phyloP scores from a whole-genome alignment of 306 rosid genomes.

The Pterocarpus macrocarpus region DNA sequence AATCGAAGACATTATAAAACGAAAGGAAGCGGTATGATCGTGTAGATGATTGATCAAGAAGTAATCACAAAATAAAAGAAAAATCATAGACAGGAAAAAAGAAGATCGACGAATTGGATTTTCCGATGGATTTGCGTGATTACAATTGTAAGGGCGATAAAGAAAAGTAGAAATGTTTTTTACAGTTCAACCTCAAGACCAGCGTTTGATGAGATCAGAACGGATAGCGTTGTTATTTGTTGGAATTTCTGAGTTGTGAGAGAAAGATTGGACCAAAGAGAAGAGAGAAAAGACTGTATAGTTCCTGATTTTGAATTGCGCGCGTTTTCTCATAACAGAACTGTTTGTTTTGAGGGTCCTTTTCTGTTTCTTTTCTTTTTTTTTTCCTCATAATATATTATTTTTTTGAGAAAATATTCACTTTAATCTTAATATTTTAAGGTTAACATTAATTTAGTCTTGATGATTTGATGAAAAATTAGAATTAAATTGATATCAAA shows the following conservation, averaged over 20 bases:
- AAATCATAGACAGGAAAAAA: background rate
- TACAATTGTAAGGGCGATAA: background rate
- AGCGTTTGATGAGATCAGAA: background rate
- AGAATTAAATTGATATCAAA: too few species aligned
- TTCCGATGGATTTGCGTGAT: conserved; percentile 30
- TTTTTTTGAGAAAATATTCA: too few species aligned
- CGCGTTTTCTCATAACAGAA: conserved; percentile 4
- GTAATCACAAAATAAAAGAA: background rate
- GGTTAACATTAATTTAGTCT: too few species aligned
- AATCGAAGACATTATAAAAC: conserved; percentile 16
- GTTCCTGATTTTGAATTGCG: conserved; percentile 36
- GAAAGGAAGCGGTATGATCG: background rate
- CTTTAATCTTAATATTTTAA: too few species aligned
- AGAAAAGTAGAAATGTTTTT: background rate
- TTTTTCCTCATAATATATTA: too few species aligned
- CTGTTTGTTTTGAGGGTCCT: too few species aligned
- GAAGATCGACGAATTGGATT: conserved; percentile 1
- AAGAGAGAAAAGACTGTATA: background rate
- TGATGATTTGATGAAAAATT: too few species aligned
- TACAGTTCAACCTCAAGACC: background rate
- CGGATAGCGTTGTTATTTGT: background rate
- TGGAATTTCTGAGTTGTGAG: background rate
- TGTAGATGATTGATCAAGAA: conserved; percentile 20
- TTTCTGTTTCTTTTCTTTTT: too few species aligned
- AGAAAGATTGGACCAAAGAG: conserved; percentile 14